Percentiles rank a stretch among this genome's conserved stretches.
These are phyloP conservation scores for Xylaria palmicola DNA, from an alignment of 495 filamentous ascomycete genomes.

Conservation along the genomic window DNA sequence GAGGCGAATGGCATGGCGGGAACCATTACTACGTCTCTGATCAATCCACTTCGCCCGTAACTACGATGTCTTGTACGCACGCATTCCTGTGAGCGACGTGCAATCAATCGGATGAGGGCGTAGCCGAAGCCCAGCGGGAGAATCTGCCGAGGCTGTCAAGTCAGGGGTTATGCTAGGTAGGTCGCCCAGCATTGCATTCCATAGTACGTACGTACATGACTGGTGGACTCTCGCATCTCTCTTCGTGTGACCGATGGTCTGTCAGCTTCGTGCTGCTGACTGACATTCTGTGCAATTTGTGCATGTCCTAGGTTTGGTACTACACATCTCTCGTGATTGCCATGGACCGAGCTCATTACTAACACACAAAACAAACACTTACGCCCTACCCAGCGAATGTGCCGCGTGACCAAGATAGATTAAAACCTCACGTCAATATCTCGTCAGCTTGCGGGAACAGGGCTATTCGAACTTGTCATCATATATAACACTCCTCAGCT, in stretches of 20 bases:
- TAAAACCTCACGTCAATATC: constrained; percentile 6
- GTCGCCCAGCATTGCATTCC: no score
- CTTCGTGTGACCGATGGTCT: neutral
- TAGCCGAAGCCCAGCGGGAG: neutral
- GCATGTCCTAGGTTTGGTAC: constrained; percentile 1
- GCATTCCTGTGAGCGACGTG: neutral
- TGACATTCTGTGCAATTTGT: neutral
- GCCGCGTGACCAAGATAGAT: constrained; percentile 1
- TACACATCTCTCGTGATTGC: constrained; percentile 1
- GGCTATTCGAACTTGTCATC: constrained; percentile 1
- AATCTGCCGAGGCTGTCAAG: constrained; percentile 6
- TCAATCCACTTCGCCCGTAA: neutral
- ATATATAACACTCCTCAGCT: neutral
- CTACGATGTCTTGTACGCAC: neutral
- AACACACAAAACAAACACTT: neutral
- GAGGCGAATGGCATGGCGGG: neutral
- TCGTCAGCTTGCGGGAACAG: constrained; percentile 9
- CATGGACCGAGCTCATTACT: neutral
- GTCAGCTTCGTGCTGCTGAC: neutral
- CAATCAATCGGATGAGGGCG: neutral
- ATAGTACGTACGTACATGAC: no score
- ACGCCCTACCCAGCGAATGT: neutral
- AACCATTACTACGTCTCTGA: neutral
- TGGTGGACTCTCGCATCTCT: neutral
- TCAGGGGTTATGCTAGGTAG: neutral